Evolutionary conservation across 148 eudicot species (phyloP).

Genomic region (Bassia scoparia): DNA sequence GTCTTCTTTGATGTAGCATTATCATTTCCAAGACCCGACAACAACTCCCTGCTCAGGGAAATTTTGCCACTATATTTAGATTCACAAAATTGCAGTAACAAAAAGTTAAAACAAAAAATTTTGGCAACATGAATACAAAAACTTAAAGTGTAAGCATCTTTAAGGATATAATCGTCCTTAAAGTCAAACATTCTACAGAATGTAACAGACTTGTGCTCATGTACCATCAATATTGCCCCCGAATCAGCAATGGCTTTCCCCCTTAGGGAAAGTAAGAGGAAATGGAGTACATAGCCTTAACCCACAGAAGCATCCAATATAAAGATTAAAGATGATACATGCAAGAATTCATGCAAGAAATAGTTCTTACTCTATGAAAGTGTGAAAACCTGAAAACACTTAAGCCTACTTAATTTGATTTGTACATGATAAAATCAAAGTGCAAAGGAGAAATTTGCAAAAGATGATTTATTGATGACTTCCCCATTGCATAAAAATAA

Average conservation of each 20-base stretch:
- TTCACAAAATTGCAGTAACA: background rate
- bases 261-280: too few relatives aligned
- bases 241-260: background rate
- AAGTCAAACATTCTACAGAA: background rate
- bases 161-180: background rate
- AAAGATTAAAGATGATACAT: background rate
- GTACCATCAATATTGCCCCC: background rate
- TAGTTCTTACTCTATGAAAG: background rate
- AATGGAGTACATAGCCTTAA: too few relatives aligned
- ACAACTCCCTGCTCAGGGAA: constrained; percentile 79
- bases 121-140: background rate
- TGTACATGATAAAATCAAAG: background rate
- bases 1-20: constrained; percentile 70
- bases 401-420: background rate
- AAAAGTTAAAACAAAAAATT: background rate
- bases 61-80: constrained; percentile 12
- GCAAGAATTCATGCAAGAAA: background rate
- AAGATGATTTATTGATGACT: background rate
- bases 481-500: background rate
- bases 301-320: too few relatives aligned
- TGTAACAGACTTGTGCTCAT: background rate
- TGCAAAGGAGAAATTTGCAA: background rate
- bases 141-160: too few relatives aligned
- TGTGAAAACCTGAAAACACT: background rate
- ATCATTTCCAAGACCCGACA: constrained; percentile 88